Conservation (phyloP, 1,284 basidiomycete genomes). For the Schizophyllum amplum region DNA sequence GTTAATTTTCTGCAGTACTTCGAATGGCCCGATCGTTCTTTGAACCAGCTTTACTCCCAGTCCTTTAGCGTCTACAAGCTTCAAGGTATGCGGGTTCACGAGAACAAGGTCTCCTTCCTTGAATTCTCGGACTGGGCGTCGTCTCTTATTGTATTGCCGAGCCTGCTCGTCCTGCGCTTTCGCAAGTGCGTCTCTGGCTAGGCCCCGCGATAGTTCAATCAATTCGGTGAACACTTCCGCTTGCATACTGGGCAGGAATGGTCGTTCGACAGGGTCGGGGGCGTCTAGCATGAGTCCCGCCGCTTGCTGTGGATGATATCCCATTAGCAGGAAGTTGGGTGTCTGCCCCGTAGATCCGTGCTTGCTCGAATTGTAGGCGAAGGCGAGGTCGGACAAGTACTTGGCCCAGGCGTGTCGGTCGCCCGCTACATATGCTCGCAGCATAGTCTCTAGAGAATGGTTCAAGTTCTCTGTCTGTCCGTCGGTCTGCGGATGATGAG, state of each 20-base stretch:
- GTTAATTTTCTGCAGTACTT: conserved; percentile 20
- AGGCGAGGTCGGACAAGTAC: conserved; percentile 14
- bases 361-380: conserved; percentile 11
- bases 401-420: conserved; percentile 22
- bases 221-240: conserved; percentile 1
- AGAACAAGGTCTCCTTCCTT: conserved; percentile 20
- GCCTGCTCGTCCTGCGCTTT: conserved; percentile 10
- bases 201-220: conserved; percentile 1
- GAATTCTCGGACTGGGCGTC: conserved; percentile 9
- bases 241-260: conserved; percentile 3
- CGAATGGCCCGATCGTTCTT: conserved; percentile 25
- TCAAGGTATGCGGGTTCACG: conserved; percentile 22
- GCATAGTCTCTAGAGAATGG: conserved; percentile 14
- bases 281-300: not conserved
- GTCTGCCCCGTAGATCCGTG: conserved; percentile 4
- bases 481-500: conserved; percentile 18
- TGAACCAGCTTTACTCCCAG: conserved; percentile 22
- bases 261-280: not conserved
- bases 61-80: conserved; percentile 19
- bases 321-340: conserved; percentile 3
- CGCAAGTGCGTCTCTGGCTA: conserved; percentile 2
- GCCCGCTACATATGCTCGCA: conserved; percentile 14
- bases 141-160: conserved; percentile 14
- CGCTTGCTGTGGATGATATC: not conserved
- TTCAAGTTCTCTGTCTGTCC: conserved; percentile 16